Evolutionary conservation across 2,329 filamentous ascomycete genomes (phyloP).

Genomic region (Erysiphe pisi): DNA sequence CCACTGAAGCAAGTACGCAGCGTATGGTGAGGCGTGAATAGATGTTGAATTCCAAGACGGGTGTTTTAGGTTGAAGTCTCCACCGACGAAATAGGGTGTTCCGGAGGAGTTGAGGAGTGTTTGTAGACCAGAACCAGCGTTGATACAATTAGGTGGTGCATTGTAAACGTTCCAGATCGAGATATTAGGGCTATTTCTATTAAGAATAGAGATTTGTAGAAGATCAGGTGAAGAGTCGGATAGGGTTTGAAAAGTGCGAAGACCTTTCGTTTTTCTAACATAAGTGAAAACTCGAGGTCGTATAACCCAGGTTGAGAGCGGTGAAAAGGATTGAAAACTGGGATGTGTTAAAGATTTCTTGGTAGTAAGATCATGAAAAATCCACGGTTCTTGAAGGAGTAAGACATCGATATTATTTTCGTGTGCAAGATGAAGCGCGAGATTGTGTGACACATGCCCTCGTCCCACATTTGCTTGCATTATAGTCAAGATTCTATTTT

Average conservation of each 20-base stretch:
- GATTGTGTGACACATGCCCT: neutral
- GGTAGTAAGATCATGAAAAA: neutral
- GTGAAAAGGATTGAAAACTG: neutral
- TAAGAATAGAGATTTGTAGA: neutral
- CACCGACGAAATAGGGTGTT: neutral
- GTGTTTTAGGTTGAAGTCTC: neutral
- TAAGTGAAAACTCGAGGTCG: neutral
- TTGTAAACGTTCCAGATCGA: neutral
- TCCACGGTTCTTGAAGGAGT: neutral
- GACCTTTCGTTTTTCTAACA: neutral
- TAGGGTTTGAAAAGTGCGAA: neutral
- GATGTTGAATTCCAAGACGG: conserved; percentile 1
- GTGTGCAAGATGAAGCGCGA: conserved; percentile 7
- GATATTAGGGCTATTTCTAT: conserved; percentile 4
- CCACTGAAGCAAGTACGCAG: conserved; percentile 16
- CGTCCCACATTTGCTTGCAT: conserved; percentile 4
- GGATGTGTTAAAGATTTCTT: conserved; percentile 13
- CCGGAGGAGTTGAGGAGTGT: neutral
- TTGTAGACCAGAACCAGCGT: neutral
- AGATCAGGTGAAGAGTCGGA: neutral
- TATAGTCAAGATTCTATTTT: neutral
- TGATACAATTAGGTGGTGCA: neutral
- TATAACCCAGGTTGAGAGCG: neutral
- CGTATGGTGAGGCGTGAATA: neutral
- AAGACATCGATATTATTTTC: neutral